phyloP scores from a whole-genome alignment of 768 basidiomycete species.

The Chlorophyllum brunneum region DNA sequence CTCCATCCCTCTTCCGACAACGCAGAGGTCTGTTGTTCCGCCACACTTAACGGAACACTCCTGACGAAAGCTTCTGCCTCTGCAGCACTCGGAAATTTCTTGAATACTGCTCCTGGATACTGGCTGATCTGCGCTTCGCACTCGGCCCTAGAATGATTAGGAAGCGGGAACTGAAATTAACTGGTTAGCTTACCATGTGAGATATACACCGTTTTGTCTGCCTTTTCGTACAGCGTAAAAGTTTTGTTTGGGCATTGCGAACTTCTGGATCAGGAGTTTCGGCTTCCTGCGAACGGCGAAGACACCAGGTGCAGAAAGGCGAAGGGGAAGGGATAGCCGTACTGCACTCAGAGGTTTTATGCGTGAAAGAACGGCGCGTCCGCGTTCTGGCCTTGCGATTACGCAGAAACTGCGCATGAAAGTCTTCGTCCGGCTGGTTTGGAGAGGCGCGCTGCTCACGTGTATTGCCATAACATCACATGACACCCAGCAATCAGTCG shows the following conservation, averaged over 20 bases:
- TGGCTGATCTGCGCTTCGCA: slow-evolving; percentile 66
- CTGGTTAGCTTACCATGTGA: slow-evolving; percentile 52
- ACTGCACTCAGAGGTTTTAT: background rate
- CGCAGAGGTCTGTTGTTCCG: background rate
- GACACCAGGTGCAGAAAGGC: background rate
- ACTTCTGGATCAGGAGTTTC: slow-evolving; percentile 11
- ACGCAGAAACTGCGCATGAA: no score
- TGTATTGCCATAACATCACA: no score
- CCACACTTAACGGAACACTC: slow-evolving; percentile 13
- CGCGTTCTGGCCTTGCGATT: background rate
- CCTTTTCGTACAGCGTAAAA: slow-evolving; percentile 80
- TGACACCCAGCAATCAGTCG: no score
- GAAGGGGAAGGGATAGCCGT: background rate
- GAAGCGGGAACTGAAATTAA: background rate
- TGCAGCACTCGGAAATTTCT: slow-evolving; percentile 55
- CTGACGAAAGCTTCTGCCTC: slow-evolving; percentile 59
- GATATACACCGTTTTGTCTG: slow-evolving; percentile 58
- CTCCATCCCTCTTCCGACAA: slow-evolving; percentile 9
- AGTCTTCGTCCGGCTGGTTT: no score
- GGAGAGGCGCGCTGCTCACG: no score
- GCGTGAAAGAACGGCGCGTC: background rate
- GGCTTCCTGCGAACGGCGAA: background rate
- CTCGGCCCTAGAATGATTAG: slow-evolving; percentile 51
- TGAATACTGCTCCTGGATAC: slow-evolving; percentile 55
- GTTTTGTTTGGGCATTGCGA: slow-evolving; percentile 32